These are phyloP conservation scores for Citrullus colocynthis DNA, from an alignment of 306 rosid species.

Conservation along the genomic window DNA sequence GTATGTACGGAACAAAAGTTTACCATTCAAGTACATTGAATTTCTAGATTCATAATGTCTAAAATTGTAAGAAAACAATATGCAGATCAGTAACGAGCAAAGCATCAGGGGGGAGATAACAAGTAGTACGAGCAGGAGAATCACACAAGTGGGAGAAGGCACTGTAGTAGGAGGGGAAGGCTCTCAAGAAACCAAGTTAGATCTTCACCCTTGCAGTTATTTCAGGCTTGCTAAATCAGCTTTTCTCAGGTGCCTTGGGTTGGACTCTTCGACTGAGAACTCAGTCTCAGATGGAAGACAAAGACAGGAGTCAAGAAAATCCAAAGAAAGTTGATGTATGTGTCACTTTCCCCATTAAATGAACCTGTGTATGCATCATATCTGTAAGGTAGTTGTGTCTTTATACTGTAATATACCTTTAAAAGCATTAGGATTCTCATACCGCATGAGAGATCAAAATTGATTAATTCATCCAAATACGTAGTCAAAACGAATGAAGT, in stretches of 20 bases:
- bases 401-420: background rate
- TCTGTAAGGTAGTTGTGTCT: background rate
- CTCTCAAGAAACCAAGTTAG: slow-evolving; percentile 13
- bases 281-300: slow-evolving; percentile 31
- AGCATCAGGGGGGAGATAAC: slow-evolving; percentile 34
- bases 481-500: background rate
- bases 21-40: background rate
- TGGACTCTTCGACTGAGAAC: slow-evolving; percentile 36
- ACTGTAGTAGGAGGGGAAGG: slow-evolving; percentile 20
- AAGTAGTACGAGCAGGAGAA: slow-evolving; percentile 32
- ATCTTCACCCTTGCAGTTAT: slow-evolving; percentile 52
- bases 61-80: background rate
- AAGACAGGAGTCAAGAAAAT: slow-evolving; percentile 13
- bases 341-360: background rate
- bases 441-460: background rate
- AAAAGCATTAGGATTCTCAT: background rate
- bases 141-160: slow-evolving; percentile 27
- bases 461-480: background rate
- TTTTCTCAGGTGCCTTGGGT: slow-evolving; percentile 74
- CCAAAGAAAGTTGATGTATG: slow-evolving; percentile 23
- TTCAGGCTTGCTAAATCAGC: slow-evolving; percentile 54
- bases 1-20: background rate
- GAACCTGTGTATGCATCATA: background rate
- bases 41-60: background rate
- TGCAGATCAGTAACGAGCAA: slow-evolving; percentile 29